Percentiles rank a stretch among this genome's conserved stretches.
Evolutionary conservation across 805 yeast species (phyloP).

Genomic region (Pichia ethanolica): DNA sequence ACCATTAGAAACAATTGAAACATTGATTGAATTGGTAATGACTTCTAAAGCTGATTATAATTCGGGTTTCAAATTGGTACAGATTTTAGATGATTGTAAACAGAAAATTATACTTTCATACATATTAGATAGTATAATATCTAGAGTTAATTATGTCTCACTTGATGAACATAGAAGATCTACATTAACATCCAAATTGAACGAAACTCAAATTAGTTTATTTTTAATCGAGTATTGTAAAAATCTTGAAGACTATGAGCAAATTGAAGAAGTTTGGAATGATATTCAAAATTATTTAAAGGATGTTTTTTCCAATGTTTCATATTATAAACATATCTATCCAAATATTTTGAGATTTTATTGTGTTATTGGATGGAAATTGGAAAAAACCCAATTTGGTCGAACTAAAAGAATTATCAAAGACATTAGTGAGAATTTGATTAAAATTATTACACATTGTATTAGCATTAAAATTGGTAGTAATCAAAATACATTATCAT

Average conservation of each 20-base stretch:
- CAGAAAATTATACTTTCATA: conserved; percentile 68
- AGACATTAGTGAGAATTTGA: conserved; percentile 34
- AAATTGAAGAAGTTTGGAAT: conserved; percentile 64
- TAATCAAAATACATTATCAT: conserved; percentile 9
- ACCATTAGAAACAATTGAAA: conserved; percentile 65
- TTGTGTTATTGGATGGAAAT: conserved; percentile 45
- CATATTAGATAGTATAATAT: conserved; percentile 47
- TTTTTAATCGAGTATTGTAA: conserved; percentile 57
- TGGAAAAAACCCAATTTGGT: conserved; percentile 53
- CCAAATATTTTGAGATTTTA: conserved; percentile 48
- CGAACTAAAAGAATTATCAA: conserved; percentile 51
- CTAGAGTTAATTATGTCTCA: conserved; percentile 35
- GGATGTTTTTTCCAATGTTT: conserved; percentile 43
- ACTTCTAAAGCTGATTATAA: conserved; percentile 15
- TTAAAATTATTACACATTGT: conserved; percentile 19
- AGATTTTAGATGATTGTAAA: conserved; percentile 77
- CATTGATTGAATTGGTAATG: conserved; percentile 36
- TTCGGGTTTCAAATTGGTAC: conserved; percentile 42
- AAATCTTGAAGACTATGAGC: conserved; percentile 42
- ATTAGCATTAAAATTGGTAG: conserved; percentile 20
- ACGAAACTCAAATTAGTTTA: conserved; percentile 36
- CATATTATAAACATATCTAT: conserved; percentile 40
- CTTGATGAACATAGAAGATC: conserved; percentile 31
- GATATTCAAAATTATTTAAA: conserved; percentile 51
- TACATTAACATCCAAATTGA: conserved; percentile 38